Percentiles rank a stretch among this genome's conserved stretches.
Conservation (phyloP, 2,329 filamentous ascomycete genomes). For the Claviceps sp. region DNA sequence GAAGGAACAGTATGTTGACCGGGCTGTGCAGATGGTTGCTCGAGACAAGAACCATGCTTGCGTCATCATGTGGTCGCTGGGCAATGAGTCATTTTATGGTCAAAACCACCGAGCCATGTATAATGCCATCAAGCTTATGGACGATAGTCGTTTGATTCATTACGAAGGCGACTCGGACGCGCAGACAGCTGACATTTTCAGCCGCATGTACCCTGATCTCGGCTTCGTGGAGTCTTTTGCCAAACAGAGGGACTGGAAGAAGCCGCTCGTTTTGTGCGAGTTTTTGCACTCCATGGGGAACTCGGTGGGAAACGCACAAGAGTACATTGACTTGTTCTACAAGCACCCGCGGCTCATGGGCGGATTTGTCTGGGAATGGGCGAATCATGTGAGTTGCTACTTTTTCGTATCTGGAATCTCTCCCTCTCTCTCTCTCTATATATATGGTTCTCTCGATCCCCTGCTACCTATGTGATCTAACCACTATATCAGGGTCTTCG, state of each 20-base stretch:
- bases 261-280: constrained; percentile 46
- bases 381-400: constrained; percentile 30
- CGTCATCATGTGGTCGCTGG: constrained; percentile 58
- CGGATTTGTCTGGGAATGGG: constrained; percentile 54
- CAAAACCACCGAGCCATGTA: constrained; percentile 56
- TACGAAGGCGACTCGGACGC: constrained; percentile 51
- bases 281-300: constrained; percentile 57
- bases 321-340: constrained; percentile 54
- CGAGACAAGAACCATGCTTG: constrained; percentile 47
- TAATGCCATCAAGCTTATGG: constrained; percentile 42
- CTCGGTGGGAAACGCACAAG: constrained; percentile 51
- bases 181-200: constrained; percentile 47
- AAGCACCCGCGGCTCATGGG: constrained; percentile 38
- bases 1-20: constrained; percentile 52
- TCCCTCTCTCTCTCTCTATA: neutral
- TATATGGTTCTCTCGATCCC: neutral
- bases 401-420: neutral
- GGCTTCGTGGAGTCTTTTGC: constrained; percentile 28
- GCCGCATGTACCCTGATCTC: constrained; percentile 49
- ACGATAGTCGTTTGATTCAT: constrained; percentile 45
- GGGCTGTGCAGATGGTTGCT: constrained; percentile 49
- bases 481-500: constrained; percentile 21
- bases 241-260: constrained; percentile 28
- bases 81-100: constrained; percentile 60
- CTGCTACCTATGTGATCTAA: neutral